Evolutionary conservation across 139 green algal genomes (phyloP), one percentile per base, ranked within the genome.

Genomic region (Ulvella scutata): DNA sequence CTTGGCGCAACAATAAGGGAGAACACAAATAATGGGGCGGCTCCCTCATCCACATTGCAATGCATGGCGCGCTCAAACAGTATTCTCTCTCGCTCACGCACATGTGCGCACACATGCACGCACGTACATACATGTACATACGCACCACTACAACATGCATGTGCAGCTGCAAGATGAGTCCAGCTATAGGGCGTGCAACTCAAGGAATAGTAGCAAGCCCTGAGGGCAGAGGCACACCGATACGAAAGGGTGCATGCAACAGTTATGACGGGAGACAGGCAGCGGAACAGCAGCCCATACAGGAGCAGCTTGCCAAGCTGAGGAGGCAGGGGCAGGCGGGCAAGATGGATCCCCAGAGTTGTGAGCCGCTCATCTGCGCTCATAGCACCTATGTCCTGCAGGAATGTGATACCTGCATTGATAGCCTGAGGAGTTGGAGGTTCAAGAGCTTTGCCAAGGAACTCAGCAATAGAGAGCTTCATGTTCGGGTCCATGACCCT

Each of bases 271-370:
- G 90, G 90, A 61, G 92, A 85, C 76, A 96, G 82, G 81, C 86
- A 93, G 6, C 77, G 43, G 38, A 93, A 88, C 38, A 97, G 76
- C 2, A 85, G 75, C 38, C 79, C 88, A 43, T 91, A 93, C 4
- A 96, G 76, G 51, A 96, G 86, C 85, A 97, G 83, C 84, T 97
- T 97, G 43, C 88, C 91, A 2, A 94, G 74, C 13, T 78, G 76
- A 3, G 86, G 85, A 23, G 89, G 81, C 61, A 97, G 77, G 28
- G 91, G 91, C 74, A 97, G 82, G n/a, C 79, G 77, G 7, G 88
- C 89, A 60, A 97, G 82, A 82, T 96, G 91, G 23, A 79, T 78
- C 3, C 91, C 91, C 43, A 97, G 85, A 34, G 80, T 75, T 3
- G 91, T 96, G 51, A 97, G 75, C 2, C 44, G 51, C 82, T 93